Conservation (phyloP, 805 yeast species). For the Nakazawaea peltata region DNA sequence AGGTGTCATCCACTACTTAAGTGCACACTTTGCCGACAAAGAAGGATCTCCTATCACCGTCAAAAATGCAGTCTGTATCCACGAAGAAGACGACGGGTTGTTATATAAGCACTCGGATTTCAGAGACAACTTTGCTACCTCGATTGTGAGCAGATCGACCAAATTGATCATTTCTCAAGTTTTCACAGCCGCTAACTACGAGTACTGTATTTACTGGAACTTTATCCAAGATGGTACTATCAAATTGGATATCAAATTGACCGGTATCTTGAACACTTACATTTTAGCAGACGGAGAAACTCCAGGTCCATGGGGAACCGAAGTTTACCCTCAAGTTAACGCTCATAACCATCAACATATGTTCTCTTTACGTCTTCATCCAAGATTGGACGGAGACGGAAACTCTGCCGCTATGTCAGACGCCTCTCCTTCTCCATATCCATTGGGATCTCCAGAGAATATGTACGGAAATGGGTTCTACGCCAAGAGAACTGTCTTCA, state of each 20-base stretch:
- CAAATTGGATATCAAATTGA: conserved; percentile 69
- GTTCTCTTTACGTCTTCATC: conserved; percentile 71
- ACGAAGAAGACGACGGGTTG: conserved; percentile 80
- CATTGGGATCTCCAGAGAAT: conserved; percentile 61
- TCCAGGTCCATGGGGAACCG: conserved; percentile 71
- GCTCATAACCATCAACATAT: conserved; percentile 87
- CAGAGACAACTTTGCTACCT: conserved; percentile 71
- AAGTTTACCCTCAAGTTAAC: conserved; percentile 70
- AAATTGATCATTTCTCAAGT: conserved; percentile 70
- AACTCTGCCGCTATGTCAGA: conserved; percentile 68
- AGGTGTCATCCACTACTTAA: conserved; percentile 77
- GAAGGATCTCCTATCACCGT: conserved; percentile 63
- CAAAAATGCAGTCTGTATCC: conserved; percentile 75
- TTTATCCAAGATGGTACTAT: conserved; percentile 81
- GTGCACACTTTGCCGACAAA: conserved; percentile 66
- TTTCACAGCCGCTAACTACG: conserved; percentile 83
- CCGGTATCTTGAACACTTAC: conserved; percentile 77
- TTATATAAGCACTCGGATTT: conserved; percentile 78
- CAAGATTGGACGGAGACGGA: conserved; percentile 73
- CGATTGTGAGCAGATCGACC: conserved; percentile 69
- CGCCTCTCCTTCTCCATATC: conserved; percentile 49
- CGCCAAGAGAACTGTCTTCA: conserved; percentile 56
- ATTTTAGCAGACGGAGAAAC: conserved; percentile 57
- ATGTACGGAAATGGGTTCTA: conserved; percentile 73
- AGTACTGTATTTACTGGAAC: conserved; percentile 77